Base-by-base conservation (phyloP, 1,284 basidiomycete species). In the Volvariella volvacea region DNA sequence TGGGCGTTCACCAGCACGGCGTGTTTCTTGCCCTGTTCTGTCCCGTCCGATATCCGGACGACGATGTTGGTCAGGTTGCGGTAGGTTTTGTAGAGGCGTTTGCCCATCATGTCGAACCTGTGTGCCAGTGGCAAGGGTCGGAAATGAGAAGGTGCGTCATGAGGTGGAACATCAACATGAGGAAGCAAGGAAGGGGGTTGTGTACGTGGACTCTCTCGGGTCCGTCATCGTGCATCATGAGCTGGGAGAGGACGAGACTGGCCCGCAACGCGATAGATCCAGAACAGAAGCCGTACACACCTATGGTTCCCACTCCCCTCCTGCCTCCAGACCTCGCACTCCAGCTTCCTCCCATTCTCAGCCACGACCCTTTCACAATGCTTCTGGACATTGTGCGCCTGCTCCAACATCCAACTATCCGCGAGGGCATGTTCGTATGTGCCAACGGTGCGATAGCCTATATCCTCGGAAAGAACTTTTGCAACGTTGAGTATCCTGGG, bases 381-480 rank as follows among this genome's bases (percentile, higher is more conserved):
- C 17, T 63, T 60, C 53, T 78, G 70, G 19, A 92, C 61, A 34
- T 69, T 67, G 46, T 80, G 65, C 2, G 86, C 83, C 54, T 87
- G 76, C 37, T 73, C 63, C 16, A 85, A 59, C 70, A 96, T 83
- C 81, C 92, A 97, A 32, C 74, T 67, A 55, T 97, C 93, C 3
- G 88, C 92, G 21, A 80, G 64, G 0, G 89, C 82, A 65, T 97
- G 92, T 61, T 97, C 89, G 33, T 75, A 73, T 0, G 93, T 95
- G 1, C 95, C 95, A 14, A 96, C 90, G 0, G 90, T 95, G 34
- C 95, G 77, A 66, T 85, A 98, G 3, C 94, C 94, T 48, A 95
- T 90, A 22, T 80, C 80, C 59, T 93, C 91, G 0, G 84, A 88
- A 7, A 90, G 74, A 46, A 80, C 61, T 50, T 73, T 76, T 1